Conservation (phyloP, 257 asterid species). For the Craterostigma plantagineum region DNA sequence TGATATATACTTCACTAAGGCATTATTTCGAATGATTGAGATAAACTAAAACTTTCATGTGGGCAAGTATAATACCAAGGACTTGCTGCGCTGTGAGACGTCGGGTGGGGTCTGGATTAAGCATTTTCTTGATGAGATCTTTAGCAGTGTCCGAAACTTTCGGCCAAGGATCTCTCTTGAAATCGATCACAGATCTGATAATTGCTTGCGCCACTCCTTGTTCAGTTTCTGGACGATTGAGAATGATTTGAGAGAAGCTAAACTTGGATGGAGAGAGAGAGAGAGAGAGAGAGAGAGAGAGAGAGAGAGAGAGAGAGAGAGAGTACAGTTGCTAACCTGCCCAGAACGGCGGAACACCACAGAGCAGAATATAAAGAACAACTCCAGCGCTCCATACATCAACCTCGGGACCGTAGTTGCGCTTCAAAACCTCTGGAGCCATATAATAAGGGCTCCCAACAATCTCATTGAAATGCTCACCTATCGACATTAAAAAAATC, state of each 20-base stretch:
- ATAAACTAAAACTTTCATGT: background rate
- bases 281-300: constrained; percentile 1
- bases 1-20: background rate
- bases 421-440: constrained; percentile 73
- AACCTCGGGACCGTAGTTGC: constrained; percentile 53
- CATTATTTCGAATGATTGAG: constrained; percentile 3
- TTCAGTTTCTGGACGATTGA: constrained; percentile 34
- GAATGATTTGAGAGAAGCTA: constrained; percentile 1
- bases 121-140: constrained; percentile 68
- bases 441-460: constrained; percentile 81
- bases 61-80: constrained; percentile 28
- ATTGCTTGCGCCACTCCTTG: constrained; percentile 75
- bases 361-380: constrained; percentile 53
- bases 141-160: constrained; percentile 47
- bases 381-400: constrained; percentile 70
- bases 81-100: constrained; percentile 61
- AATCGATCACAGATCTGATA: constrained; percentile 44
- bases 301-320: constrained; percentile 1
- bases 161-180: constrained; percentile 66
- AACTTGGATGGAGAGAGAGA: constrained; percentile 3
- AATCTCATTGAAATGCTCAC: constrained; percentile 48
- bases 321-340: constrained; percentile 37
- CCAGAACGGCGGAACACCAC: constrained; percentile 80
- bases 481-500: constrained; percentile 14
- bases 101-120: constrained; percentile 36